Conservation (phyloP, 495 filamentous ascomycete species). For the Aspergillus bertholletiae region DNA sequence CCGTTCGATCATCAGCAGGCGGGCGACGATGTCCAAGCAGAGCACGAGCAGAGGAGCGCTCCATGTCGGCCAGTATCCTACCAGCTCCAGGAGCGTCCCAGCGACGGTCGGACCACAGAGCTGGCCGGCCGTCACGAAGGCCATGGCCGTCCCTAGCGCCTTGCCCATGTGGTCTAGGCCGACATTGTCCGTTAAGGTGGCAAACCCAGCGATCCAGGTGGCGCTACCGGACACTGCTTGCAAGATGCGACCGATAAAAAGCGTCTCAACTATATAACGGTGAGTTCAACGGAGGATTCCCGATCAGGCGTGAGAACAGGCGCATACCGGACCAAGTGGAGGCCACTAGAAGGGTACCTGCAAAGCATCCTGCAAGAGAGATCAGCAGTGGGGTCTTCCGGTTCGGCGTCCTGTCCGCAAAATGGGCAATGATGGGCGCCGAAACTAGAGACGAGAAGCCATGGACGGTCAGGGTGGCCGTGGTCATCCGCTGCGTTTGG, state of each 20-base stretch:
- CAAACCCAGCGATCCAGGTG: conserved; percentile 29
- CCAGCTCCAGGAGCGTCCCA: conserved; percentile 18
- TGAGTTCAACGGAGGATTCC: too few relatives aligned
- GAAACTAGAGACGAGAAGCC: conserved; percentile 17
- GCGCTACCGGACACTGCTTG: conserved; percentile 20
- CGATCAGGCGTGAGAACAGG: too few relatives aligned
- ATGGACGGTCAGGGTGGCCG: conserved; percentile 14
- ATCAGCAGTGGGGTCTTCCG: conserved; percentile 19
- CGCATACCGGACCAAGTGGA: conserved; percentile 3
- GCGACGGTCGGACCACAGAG: conserved; percentile 21
- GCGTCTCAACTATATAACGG: background rate
- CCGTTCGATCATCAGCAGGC: conserved; percentile 10
- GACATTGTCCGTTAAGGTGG: conserved; percentile 27
- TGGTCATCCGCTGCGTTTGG: conserved; percentile 17
- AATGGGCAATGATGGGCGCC: conserved; percentile 23
- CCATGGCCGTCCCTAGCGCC: conserved; percentile 18
- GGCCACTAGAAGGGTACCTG: conserved; percentile 22
- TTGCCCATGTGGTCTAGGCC: conserved; percentile 27
- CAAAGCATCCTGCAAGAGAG: conserved; percentile 12
- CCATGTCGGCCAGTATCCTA: conserved; percentile 8
- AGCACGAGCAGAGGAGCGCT: conserved; percentile 1
- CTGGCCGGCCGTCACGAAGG: conserved; percentile 20
- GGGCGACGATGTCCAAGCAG: conserved; percentile 1
- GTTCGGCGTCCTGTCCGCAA: conserved; percentile 20
- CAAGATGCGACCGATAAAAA: conserved; percentile 5